Percentiles rank a stretch among this genome's conserved stretches.
These are phyloP conservation scores for Phaeosphaeria sp. DNA, from an alignment of 2,329 filamentous ascomycete genomes.

Conservation along the genomic window DNA sequence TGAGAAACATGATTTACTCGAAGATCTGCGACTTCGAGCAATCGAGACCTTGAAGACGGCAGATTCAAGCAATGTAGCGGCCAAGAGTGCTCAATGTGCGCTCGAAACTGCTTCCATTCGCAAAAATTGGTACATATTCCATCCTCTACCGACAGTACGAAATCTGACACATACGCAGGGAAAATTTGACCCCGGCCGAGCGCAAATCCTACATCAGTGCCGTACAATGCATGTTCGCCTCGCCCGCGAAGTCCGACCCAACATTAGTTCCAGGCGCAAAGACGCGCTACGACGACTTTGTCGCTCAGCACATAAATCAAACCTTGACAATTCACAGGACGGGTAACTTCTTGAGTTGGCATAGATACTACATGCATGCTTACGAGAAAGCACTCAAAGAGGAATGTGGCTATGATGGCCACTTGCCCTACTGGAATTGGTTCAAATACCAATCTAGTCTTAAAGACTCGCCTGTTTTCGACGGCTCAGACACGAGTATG, in stretches of 20 bases:
- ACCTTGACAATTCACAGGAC: slow-evolving; percentile 24
- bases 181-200: neutral
- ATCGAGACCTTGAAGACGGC: neutral
- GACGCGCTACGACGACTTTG: slow-evolving; percentile 37
- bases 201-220: slow-evolving; percentile 25
- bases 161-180: neutral
- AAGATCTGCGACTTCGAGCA: neutral
- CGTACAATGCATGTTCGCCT: slow-evolving; percentile 25
- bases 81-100: slow-evolving; percentile 1
- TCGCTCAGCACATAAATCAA: slow-evolving; percentile 29
- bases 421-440: slow-evolving; percentile 31
- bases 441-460: neutral
- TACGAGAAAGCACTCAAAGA: slow-evolving; percentile 47
- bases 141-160: neutral
- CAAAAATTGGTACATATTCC: slow-evolving; percentile 17
- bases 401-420: slow-evolving; percentile 48
- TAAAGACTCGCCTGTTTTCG: slow-evolving; percentile 10
- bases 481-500: slow-evolving; percentile 45
- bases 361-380: slow-evolving; percentile 44
- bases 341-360: slow-evolving; percentile 39
- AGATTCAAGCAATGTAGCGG: neutral
- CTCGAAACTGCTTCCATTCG: slow-evolving; percentile 14
- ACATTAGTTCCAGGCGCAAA: slow-evolving; percentile 22
- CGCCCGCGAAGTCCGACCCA: slow-evolving; percentile 19
- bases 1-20: neutral